Conservation (phyloP, 2,329 filamentous ascomycete genomes). For the Cadophora sp. region DNA sequence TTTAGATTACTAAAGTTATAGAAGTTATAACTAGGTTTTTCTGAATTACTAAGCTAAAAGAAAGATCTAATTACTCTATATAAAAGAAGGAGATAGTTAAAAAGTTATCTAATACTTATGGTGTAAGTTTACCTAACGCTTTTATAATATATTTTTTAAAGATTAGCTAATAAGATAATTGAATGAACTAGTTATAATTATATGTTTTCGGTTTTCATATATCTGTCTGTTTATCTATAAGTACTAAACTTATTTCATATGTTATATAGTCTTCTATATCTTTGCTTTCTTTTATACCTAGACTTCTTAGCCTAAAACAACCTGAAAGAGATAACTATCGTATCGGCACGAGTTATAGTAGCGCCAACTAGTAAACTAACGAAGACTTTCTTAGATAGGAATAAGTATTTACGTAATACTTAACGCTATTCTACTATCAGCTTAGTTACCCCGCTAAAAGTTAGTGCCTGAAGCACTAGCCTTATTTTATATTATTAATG, state of each 20-base stretch:
- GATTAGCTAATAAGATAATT: neutral
- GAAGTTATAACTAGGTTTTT: conserved; percentile 17
- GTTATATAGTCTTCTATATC: neutral
- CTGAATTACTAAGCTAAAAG: conserved; percentile 5
- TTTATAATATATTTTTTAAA: neutral
- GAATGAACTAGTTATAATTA: neutral
- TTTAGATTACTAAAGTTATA: too few relatives aligned
- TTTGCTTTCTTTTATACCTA: neutral
- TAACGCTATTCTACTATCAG: conserved; percentile 11
- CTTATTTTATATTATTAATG: conserved; percentile 7
- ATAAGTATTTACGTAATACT: conserved; percentile 9
- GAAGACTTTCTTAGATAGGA: neutral
- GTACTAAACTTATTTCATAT: neutral
- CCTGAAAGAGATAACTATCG: too few relatives aligned
- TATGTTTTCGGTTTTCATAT: neutral
- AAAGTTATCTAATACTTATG: neutral
- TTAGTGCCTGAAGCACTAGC: conserved; percentile 11
- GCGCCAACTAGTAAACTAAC: too few relatives aligned
- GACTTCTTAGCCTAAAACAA: neutral
- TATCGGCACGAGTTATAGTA: too few relatives aligned
- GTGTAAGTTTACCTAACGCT: too few relatives aligned
- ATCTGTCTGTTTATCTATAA: neutral
- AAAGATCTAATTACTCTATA: conserved; percentile 5
- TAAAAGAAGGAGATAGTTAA: conserved; percentile 5
- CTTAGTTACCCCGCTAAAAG: neutral